phyloP scores from a whole-genome alignment of 1,284 basidiomycete genomes.

The Volvariella surrecta region DNA sequence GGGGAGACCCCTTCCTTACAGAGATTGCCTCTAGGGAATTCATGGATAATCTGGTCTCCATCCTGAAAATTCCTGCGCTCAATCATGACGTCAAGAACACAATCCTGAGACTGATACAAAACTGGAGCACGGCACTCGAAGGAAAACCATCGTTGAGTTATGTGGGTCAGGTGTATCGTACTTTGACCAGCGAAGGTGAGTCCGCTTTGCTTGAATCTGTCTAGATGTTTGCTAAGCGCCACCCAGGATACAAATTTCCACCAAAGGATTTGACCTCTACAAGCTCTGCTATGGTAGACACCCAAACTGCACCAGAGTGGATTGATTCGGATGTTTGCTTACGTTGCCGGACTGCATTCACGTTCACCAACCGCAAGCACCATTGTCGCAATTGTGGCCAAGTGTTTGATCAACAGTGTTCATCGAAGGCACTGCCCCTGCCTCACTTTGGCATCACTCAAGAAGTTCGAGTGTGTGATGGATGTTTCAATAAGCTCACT shows the following conservation, averaged over 20 bases:
- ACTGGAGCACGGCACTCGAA: conserved; percentile 90
- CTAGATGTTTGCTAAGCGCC: conserved; percentile 3
- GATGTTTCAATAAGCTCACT: conserved; percentile 71
- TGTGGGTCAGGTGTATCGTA: conserved; percentile 74
- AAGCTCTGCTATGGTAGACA: conserved; percentile 80
- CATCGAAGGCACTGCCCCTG: conserved; percentile 76
- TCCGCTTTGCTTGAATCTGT: conserved; percentile 5
- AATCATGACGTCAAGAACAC: conserved; percentile 83
- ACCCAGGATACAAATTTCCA: conserved; percentile 73
- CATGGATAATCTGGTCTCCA: conserved; percentile 85
- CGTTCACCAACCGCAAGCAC: conserved; percentile 96
- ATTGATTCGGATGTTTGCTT: conserved; percentile 94
- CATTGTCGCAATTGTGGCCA: conserved; percentile 98
- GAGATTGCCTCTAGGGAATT: conserved; percentile 88
- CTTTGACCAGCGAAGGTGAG: conserved; percentile 68
- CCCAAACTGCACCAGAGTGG: conserved; percentile 90
- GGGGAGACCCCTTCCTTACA: conserved; percentile 84
- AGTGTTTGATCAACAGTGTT: conserved; percentile 94
- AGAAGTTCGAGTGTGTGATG: conserved; percentile 92
- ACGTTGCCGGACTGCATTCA: conserved; percentile 86
- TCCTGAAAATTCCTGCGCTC: conserved; percentile 64
- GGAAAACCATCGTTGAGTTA: conserved; percentile 71
- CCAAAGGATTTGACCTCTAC: conserved; percentile 63
- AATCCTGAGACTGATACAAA: conserved; percentile 78
- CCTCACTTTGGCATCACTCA: conserved; percentile 94